Evolutionary conservation across 139 green algal genomes (phyloP), one percentile per base, ranked within the genome.

Genomic region (Micractinium sp.): DNA sequence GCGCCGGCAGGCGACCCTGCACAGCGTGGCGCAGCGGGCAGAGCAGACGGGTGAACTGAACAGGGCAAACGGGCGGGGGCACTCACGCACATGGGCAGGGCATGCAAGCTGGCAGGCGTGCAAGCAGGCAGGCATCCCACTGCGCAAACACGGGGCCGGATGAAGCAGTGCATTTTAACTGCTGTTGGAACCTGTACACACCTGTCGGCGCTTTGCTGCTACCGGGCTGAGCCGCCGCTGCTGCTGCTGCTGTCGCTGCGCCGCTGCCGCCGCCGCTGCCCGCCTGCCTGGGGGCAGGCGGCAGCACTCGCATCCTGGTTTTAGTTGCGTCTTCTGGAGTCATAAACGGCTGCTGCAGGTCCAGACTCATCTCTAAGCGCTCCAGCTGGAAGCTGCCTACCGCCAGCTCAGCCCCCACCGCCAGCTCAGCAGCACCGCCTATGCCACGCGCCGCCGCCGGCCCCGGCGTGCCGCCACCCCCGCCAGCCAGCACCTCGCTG

Each of bases 401-500:
- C 53, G 31, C 31, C 1, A 31, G n/a, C n/a, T n/a, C n/a, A n/a
- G n/a, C 14, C 27, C 14, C 56, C 31, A 56, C 56, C 31, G 13
- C 31, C 5, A 0, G 31, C 53, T 29, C 81, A 0, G 56, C 56
- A 3, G 56, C 81, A 39, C 81, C 81, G 53, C 53, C 75, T 27
- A 25, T 13, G 75, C 31, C 75, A 41, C 9, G n/a, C 60, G 29
- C 9, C 75, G n/a, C 9, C 77, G 77, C 36, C 77, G 36, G 38
- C 31, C 41, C 1, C 53, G 53, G 69, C 69, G 69, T 82, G 76
- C 76, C 38, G 76, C 76, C 38, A 38, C 82, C 63, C 36, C 82
- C n/a, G 7, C 82, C 63, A 3, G 19, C 82, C 82, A 87, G 74
- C 56, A 89, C 85, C 56, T 89, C 22, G 74, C 47, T 66, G 85